Evolutionary conservation across 768 basidiomycete genomes (phyloP).

Genomic region (Hemileccinum impolitum): DNA sequence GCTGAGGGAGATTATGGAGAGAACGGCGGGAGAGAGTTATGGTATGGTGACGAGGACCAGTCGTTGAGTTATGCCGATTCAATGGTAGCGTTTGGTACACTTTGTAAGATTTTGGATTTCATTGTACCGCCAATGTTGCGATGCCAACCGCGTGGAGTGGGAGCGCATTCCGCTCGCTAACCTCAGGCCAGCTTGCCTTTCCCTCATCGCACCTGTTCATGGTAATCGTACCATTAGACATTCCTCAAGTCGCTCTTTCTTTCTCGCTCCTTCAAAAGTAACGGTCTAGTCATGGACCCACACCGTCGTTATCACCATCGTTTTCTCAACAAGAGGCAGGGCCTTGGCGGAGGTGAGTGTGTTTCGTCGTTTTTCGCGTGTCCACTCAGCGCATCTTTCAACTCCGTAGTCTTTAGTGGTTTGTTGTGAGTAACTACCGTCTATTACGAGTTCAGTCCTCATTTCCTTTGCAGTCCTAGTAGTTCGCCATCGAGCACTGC

Average conservation of each 20-base stretch:
- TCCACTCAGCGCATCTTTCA: neutral
- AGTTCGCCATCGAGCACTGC: constrained; percentile 1
- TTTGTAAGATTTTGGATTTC: neutral
- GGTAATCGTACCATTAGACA: neutral
- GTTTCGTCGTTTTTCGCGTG: neutral
- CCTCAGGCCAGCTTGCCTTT: neutral
- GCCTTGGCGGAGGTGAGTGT: constrained; percentile 27
- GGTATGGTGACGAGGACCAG: constrained; percentile 34
- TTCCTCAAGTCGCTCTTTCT: constrained; percentile 23
- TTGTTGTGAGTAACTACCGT: constrained; percentile 20
- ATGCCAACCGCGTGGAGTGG: constrained; percentile 30
- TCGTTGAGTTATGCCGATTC: constrained; percentile 24
- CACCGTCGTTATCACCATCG: constrained; percentile 14
- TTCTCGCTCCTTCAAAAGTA: constrained; percentile 15
- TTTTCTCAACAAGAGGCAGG: constrained; percentile 25
- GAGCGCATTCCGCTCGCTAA: no score
- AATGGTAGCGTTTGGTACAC: neutral
- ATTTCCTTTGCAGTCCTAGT: constrained; percentile 9
- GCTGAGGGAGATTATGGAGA: constrained; percentile 88
- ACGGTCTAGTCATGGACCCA: constrained; percentile 20
- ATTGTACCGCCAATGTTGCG: constrained; percentile 24
- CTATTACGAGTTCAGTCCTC: neutral
- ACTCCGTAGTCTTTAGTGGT: constrained; percentile 10
- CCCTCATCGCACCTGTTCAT: constrained; percentile 9
- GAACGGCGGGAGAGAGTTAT: constrained; percentile 79